Evolutionary conservation across 108 stramenopile species (phyloP), one percentile per base, ranked within the genome.

Genomic region (Nannochloropsis gaditana): DNA sequence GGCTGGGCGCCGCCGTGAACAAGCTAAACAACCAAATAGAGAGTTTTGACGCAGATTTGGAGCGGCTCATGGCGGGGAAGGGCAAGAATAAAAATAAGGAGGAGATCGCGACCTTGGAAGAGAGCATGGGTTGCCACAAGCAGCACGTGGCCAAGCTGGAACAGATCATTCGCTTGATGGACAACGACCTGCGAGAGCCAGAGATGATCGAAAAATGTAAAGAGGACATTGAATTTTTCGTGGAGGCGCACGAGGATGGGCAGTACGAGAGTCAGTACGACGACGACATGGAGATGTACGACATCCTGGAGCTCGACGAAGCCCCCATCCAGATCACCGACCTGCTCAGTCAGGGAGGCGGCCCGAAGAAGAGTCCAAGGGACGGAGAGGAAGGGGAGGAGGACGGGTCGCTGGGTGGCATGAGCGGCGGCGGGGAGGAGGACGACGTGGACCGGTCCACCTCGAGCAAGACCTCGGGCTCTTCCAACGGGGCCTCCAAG

Each of bases 161-260:
- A 86, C 95, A 95, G 45, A 97, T 99, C 87, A 95, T 95, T 82
- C 93, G 98, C 43, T 90, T 98, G 11, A 93, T 99, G 83, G 96
- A 94, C 87, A 98, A 99, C 89, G 97, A 95, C 86, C 88, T 91
- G 9, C 82, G 98, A 17, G 92, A 93, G 45, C 92, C 94, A 47
- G 95, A 94, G 17, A 79, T 83, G 43, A 94, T 99, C 21, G 94
- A 98, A 81, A 91, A 92, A 43, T 83, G 95, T 31, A 95, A 94
- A 90, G 99, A 98, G n/a, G 96, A 97, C 86, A 84, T 99, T 11
- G 96, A 96, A 21, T 98, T 96, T 87, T 98, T 98, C 89, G 84
- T 98, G 4, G 97, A 99, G 73, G 93, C 92, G 15, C 92, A 94
- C 82, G 84, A 93, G 81, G 96, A 99, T 50, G 79, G 88, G 41